Evolutionary conservation across 192 early-diverging fungal species (phyloP).

Genomic region (Pilaira anomala): DNA sequence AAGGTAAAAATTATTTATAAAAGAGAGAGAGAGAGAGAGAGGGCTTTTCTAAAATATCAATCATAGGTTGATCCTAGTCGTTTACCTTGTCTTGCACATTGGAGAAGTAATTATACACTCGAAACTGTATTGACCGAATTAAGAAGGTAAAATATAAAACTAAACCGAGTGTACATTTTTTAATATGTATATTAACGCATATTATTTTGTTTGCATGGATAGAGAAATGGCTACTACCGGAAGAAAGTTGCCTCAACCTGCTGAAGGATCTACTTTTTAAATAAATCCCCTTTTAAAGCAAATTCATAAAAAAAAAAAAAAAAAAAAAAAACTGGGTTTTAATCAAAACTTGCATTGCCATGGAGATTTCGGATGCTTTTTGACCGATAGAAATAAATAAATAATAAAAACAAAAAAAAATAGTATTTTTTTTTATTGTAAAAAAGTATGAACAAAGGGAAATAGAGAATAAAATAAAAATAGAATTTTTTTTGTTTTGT

Average conservation of each 20-base stretch:
- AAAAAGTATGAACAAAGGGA: neutral
- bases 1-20: constrained; percentile 46
- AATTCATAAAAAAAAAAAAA: neutral
- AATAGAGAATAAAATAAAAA: no score
- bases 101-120: constrained; percentile 77
- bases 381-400: neutral
- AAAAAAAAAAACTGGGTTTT: neutral
- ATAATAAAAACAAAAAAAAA: no score
- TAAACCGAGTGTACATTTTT: neutral
- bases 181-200: neutral
- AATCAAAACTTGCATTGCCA: neutral
- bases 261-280: constrained; percentile 71
- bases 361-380: neutral
- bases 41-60: neutral
- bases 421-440: no score
- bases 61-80: constrained; percentile 62
- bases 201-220: no score
- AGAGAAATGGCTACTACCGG: constrained; percentile 85
- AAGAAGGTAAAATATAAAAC: constrained; percentile 56
- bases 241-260: constrained; percentile 85
- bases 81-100: constrained; percentile 74
- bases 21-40: neutral
- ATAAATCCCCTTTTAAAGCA: neutral
- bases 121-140: constrained; percentile 82
- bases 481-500: no score